Conservation (phyloP, 108 stramenopile species). For the Nannochloropsis salina region DNA sequence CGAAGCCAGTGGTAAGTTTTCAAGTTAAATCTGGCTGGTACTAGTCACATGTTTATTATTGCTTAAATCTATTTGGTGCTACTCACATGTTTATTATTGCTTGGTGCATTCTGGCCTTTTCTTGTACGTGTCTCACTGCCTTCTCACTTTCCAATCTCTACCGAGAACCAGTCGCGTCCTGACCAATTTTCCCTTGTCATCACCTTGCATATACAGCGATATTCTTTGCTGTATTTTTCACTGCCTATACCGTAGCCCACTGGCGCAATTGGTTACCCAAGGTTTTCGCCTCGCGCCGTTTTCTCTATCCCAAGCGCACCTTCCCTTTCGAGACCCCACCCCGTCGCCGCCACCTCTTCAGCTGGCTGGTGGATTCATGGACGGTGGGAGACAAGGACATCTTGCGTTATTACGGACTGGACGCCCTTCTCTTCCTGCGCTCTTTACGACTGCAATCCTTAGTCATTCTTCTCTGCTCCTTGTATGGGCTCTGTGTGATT, state of each 20-base stretch:
- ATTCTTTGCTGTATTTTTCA: not conserved
- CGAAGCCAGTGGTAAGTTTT: not conserved
- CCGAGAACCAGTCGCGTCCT: too few species aligned
- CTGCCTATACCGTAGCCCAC: not conserved
- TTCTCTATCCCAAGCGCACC: not conserved
- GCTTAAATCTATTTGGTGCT: too few species aligned
- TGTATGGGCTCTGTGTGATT: conserved; percentile 3
- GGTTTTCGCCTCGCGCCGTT: not conserved
- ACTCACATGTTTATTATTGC: too few species aligned
- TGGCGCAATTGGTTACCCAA: conserved; percentile 19
- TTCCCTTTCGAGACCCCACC: not conserved
- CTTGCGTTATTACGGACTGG: conserved; percentile 9
- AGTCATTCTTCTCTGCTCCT: not conserved
- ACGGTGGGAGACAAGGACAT: not conserved
- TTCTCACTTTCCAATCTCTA: too few species aligned
- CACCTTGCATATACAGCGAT: not conserved
- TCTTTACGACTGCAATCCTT: not conserved
- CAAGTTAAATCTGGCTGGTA: not conserved
- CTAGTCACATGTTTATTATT: too few species aligned
- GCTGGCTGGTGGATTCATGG: conserved; percentile 6
- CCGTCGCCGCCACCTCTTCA: not conserved
- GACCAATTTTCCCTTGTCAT: not conserved
- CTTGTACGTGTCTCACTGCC: too few species aligned
- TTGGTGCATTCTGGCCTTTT: too few species aligned
- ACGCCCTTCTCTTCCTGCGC: conserved; percentile 3